Percentiles rank a stretch among this genome's conserved stretches.
Evolutionary conservation across 1,139 yeast species (phyloP).

Genomic region (Candida glucosophila): DNA sequence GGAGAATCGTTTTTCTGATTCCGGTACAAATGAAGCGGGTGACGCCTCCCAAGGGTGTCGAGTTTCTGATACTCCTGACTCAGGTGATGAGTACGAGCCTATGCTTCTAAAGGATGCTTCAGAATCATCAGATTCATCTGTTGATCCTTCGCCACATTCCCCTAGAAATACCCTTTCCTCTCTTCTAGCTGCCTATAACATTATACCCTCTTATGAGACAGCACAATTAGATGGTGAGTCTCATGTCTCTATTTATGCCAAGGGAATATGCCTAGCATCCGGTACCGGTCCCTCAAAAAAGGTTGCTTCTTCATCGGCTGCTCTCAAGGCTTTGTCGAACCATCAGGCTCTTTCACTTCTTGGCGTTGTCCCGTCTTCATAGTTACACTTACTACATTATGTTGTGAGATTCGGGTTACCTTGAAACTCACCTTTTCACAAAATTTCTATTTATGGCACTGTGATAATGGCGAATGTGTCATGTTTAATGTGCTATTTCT

Average conservation of each 20-base stretch:
- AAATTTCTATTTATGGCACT: not conserved
- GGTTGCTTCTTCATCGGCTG: slow-evolving; percentile 23
- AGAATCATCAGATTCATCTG: not conserved
- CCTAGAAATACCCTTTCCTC: slow-evolving; percentile 22
- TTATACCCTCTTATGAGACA: slow-evolving; percentile 15
- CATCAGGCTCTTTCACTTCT: slow-evolving; percentile 10
- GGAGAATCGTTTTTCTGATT: not conserved
- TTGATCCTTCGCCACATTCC: slow-evolving; percentile 10
- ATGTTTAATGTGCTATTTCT: too few species aligned
- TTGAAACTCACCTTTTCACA: too few species aligned
- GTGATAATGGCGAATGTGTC: too few species aligned
- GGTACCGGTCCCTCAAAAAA: slow-evolving; percentile 23
- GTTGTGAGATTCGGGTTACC: too few species aligned
- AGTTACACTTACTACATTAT: too few species aligned
- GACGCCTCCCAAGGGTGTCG: slow-evolving; percentile 1
- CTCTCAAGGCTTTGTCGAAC: slow-evolving; percentile 20
- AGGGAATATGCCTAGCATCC: slow-evolving; percentile 21
- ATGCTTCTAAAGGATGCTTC: not conserved
- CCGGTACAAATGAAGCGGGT: slow-evolving; percentile 1
- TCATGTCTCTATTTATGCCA: slow-evolving; percentile 14
- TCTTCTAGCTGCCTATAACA: slow-evolving; percentile 14
- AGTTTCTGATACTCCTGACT: not conserved
- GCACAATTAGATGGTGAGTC: slow-evolving; percentile 12
- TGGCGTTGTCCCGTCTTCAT: too few species aligned
- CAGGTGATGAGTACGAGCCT: slow-evolving; percentile 1